phyloP scores from a whole-genome alignment of 1,284 basidiomycete genomes.

The Apiotrichum sp. region DNA sequence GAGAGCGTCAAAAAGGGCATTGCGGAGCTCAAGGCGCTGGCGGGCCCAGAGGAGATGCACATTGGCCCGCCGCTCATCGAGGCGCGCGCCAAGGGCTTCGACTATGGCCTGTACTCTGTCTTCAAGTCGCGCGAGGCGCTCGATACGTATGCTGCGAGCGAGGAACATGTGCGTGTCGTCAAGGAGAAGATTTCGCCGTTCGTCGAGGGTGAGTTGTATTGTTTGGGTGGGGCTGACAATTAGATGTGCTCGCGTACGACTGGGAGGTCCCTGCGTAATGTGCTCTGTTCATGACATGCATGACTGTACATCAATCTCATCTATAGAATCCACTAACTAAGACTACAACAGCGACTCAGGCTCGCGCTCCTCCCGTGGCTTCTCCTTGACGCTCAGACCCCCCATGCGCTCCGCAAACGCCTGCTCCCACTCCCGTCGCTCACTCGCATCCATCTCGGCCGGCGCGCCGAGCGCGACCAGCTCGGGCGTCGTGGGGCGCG shows the following conservation, averaged over 20 bases:
- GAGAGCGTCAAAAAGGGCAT: constrained; percentile 31
- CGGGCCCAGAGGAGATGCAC: constrained; percentile 31
- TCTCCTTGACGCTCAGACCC: too few species aligned
- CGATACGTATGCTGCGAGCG: constrained; percentile 41
- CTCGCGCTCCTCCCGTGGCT: background rate
- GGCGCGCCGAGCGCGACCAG: background rate
- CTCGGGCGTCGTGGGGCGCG: background rate
- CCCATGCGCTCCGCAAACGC: background rate
- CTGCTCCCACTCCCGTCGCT: constrained; percentile 12
- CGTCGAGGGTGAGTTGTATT: constrained; percentile 31
- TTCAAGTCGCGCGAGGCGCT: constrained; percentile 36
- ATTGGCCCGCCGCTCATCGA: constrained; percentile 41
- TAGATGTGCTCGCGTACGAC: constrained; percentile 46
- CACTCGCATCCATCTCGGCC: constrained; percentile 5
- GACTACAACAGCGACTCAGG: background rate
- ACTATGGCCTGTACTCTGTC: constrained; percentile 46
- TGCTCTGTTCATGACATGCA: background rate
- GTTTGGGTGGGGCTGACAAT: background rate
- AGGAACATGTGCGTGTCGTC: constrained; percentile 41
- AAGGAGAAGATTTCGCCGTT: constrained; percentile 38
- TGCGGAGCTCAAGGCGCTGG: constrained; percentile 31
- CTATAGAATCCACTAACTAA: too few species aligned
- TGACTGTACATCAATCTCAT: too few species aligned
- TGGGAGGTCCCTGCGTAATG: constrained; percentile 41
- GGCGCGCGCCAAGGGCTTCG: constrained; percentile 41